phyloP scores from a whole-genome alignment of 805 yeast genomes.

The Myxozyma neglecta region DNA sequence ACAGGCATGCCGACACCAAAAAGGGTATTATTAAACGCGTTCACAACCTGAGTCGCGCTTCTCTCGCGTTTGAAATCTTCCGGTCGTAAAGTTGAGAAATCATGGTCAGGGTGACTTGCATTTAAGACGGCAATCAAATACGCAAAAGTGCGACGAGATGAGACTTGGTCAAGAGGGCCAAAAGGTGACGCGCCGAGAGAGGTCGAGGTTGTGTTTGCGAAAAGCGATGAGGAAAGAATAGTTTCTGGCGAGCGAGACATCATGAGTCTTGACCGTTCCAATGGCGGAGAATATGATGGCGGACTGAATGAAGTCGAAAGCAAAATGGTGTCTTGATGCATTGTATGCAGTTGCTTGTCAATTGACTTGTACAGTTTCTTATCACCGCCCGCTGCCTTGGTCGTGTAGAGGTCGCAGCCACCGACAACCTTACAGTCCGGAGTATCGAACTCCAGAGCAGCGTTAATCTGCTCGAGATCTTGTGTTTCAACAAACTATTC shows the following conservation, averaged over 20 bases:
- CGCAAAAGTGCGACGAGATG: slow-evolving; percentile 86
- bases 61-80: slow-evolving; percentile 59
- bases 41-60: slow-evolving; percentile 46
- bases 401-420: slow-evolving; percentile 89
- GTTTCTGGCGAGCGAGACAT: slow-evolving; percentile 9
- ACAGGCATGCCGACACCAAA: slow-evolving; percentile 56
- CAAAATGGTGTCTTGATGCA: slow-evolving; percentile 38
- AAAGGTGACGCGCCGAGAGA: slow-evolving; percentile 58
- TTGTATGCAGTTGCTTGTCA: slow-evolving; percentile 70
- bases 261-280: slow-evolving; percentile 11
- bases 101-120: slow-evolving; percentile 94
- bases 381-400: slow-evolving; percentile 86
- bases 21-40: slow-evolving; percentile 74
- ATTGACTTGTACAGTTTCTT: slow-evolving; percentile 83
- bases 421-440: slow-evolving; percentile 77
- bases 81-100: slow-evolving; percentile 84
- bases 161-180: slow-evolving; percentile 85
- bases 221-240: slow-evolving; percentile 4
- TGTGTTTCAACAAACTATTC: slow-evolving; percentile 83
- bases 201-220: slow-evolving; percentile 27
- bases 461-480: slow-evolving; percentile 88
- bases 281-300: slow-evolving; percentile 35
- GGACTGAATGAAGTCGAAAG: slow-evolving; percentile 32
- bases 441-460: slow-evolving; percentile 76
- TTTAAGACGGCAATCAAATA: slow-evolving; percentile 86